These are phyloP conservation scores for Aspergillus fumigatiaffinis DNA, from an alignment of 2,329 filamentous ascomycete genomes.

Conservation along the genomic window DNA sequence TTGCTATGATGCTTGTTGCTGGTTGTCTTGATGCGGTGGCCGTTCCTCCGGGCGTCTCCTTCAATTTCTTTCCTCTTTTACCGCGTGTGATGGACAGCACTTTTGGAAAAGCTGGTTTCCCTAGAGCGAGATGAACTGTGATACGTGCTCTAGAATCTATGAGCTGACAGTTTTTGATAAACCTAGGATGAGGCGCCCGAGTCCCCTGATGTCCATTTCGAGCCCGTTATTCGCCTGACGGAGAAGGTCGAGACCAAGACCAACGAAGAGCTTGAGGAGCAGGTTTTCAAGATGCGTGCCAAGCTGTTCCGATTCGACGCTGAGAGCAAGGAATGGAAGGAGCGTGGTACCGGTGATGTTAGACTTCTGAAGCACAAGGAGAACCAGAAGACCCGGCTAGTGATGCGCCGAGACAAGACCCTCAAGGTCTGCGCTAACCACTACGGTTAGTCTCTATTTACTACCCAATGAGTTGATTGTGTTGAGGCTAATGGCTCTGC, in stretches of 20 bases:
- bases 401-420: constrained; percentile 99
- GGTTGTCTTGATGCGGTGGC: constrained; percentile 2
- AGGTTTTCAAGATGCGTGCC: constrained; percentile 98
- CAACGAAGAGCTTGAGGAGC: constrained; percentile 96
- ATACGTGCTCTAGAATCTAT: neutral
- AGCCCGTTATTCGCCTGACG: constrained; percentile 91
- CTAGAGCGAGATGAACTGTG: neutral
- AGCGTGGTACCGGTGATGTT: constrained; percentile 95
- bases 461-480: neutral
- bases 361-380: constrained; percentile 97
- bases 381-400: constrained; percentile 93
- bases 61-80: constrained; percentile 4
- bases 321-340: constrained; percentile 94
- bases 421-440: constrained; percentile 99
- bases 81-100: neutral
- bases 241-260: constrained; percentile 97
- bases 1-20: constrained; percentile 2
- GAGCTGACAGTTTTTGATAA: neutral
- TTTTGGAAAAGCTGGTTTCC: neutral
- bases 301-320: constrained; percentile 99
- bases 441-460: constrained; percentile 67
- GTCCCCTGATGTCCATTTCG: constrained; percentile 92
- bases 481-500: constrained; percentile 19
- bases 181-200: constrained; percentile 69
- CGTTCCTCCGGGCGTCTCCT: neutral